Percentiles rank a stretch among this genome's conserved stretches.
Evolutionary conservation across 805 yeast genomes (phyloP).

Genomic region (Vanderwaltozyma yarrowii): DNA sequence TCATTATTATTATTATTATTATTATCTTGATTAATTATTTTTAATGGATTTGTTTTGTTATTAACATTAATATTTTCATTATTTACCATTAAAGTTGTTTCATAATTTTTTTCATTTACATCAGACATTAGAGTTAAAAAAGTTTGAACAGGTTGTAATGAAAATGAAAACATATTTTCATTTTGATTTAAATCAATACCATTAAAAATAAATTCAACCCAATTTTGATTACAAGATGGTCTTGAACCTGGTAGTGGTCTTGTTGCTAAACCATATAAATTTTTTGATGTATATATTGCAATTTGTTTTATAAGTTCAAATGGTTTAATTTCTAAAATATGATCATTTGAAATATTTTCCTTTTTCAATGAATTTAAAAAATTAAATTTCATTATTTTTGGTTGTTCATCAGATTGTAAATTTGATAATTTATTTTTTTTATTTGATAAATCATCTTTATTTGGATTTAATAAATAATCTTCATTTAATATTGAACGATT

Average conservation of each 20-base stretch:
- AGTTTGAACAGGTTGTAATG: slow-evolving; percentile 24
- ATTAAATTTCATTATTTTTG: slow-evolving; percentile 21
- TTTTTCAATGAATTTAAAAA: slow-evolving; percentile 19
- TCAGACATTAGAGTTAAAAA: slow-evolving; percentile 18
- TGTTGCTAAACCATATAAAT: slow-evolving; percentile 21
- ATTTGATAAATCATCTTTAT: slow-evolving; percentile 1
- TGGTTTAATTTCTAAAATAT: slow-evolving; percentile 14
- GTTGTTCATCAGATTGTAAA: slow-evolving; percentile 7
- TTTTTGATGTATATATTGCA: slow-evolving; percentile 19
- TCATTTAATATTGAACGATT: slow-evolving; percentile 21
- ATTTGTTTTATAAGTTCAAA: slow-evolving; percentile 17
- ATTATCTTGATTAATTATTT: background rate
- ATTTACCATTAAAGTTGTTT: slow-evolving; percentile 14
- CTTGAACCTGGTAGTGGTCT: slow-evolving; percentile 23
- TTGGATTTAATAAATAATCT: slow-evolving; percentile 23
- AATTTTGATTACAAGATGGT: slow-evolving; percentile 23
- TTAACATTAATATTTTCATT: slow-evolving; percentile 13
- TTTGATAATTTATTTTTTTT: background rate
- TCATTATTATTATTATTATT: background rate
- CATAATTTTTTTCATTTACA: slow-evolving; percentile 4
- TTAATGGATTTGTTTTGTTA: slow-evolving; percentile 1
- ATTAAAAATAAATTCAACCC: slow-evolving; percentile 24
- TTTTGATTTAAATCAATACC: slow-evolving; percentile 19
- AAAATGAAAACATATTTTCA: slow-evolving; percentile 21
- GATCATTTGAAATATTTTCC: slow-evolving; percentile 14